Evolutionary conservation across 371 early-diverging fungal species (phyloP).

Genomic region (Batkoa obscura): DNA sequence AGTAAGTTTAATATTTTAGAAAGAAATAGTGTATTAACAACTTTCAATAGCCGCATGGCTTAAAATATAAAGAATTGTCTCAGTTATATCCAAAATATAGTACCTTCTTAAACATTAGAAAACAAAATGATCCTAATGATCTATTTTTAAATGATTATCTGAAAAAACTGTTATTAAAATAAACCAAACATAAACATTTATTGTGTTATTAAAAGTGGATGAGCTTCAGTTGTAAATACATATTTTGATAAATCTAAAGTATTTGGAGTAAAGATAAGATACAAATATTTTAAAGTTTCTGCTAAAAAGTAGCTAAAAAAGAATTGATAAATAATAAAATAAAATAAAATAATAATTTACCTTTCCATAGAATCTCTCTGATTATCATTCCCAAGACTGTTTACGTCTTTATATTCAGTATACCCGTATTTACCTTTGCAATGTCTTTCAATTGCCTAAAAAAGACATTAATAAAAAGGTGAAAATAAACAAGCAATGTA

Average conservation of each 20-base stretch:
- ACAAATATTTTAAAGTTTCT: conserved; percentile 90
- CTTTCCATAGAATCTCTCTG: conserved; percentile 66
- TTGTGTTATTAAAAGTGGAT: conserved; percentile 34
- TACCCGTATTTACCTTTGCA: neutral
- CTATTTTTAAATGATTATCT: conserved; percentile 59
- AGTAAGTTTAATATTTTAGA: conserved; percentile 10
- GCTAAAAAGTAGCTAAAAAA: conserved; percentile 71
- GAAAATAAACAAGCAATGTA: too few relatives aligned
- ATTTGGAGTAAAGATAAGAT: conserved; percentile 54
- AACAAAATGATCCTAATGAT: conserved; percentile 43
- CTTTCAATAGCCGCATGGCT: conserved; percentile 18
- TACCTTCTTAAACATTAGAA: conserved; percentile 34
- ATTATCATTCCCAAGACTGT: conserved; percentile 16
- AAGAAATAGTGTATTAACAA: too few relatives aligned
- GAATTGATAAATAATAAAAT: neutral
- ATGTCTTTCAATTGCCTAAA: conserved; percentile 7
- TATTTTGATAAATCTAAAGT: conserved; percentile 37
- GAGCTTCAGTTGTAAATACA: conserved; percentile 76
- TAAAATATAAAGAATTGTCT: conserved; percentile 26
- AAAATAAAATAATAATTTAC: neutral
- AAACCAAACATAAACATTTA: neutral
- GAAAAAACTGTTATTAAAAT: conserved; percentile 27
- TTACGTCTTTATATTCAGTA: neutral
- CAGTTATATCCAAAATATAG: conserved; percentile 41
- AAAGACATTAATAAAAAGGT: conserved; percentile 25